Evolutionary conservation across 176 grass and related monocot species (phyloP).

Genomic region (Aegilops tauschii): DNA sequence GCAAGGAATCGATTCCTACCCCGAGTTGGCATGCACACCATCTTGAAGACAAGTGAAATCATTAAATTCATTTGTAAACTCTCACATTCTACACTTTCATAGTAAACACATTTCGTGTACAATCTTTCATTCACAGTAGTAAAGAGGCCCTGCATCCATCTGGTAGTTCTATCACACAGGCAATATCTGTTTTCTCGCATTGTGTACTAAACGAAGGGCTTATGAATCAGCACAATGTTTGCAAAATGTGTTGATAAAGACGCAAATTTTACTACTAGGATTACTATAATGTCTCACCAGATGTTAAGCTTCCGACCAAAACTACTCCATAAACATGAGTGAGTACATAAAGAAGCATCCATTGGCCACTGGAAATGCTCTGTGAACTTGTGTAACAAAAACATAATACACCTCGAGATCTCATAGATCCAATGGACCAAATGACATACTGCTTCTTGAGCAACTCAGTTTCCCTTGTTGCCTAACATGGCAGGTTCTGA

Average conservation of each 20-base stretch:
- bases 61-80: not conserved
- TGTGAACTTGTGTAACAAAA: not conserved
- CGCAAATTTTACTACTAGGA: not conserved
- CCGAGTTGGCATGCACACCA: not conserved
- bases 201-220: not conserved
- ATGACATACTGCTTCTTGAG: slow-evolving; percentile 13
- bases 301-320: not conserved
- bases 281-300: not conserved
- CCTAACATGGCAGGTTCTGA: not conserved
- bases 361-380: not conserved
- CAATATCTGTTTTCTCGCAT: not conserved
- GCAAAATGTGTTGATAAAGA: not conserved
- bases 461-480: not conserved
- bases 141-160: not conserved
- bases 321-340: slow-evolving; percentile 16
- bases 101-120: not conserved
- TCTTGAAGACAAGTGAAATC: not conserved
- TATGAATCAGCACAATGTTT: not conserved
- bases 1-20: not conserved
- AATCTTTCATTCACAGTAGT: not conserved
- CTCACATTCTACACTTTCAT: not conserved
- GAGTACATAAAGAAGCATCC: not conserved
- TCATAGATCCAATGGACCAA: not conserved
- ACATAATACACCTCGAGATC: not conserved
- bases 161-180: not conserved